Base-by-base conservation (phyloP, 78 protist genomes). In the Dictyostelium capitatum region DNA sequence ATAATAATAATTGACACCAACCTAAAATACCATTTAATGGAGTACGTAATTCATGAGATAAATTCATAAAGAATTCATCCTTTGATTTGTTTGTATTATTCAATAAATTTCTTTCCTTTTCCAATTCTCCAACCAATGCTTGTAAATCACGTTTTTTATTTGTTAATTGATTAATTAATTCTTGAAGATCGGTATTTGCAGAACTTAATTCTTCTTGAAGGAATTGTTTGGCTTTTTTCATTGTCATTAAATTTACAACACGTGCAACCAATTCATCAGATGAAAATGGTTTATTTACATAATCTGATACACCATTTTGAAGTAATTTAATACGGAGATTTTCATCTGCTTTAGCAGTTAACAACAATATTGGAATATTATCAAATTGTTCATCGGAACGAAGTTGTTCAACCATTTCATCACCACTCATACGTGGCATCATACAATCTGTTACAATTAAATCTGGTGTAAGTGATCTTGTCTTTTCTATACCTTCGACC, bases 311-410 rank as follows among this genome's bases (percentile, higher is more conserved):
- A 67, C 96, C 96, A 54, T 78, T 72, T 46, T 17, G 65, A 8
- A 93, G 56, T 19, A 89, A 70, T 51, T 70, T 72, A 25, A 93
- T 70, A n/a, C 80, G 37, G 14, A 83, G 28, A 30, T 83, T 83
- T n/a, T 93, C 96, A 28, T 89, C 96, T 3, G 96, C 96, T 28
- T 89, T 80, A 2, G 96, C 96, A n/a, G 92, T 83, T 51, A 93
- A 74, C 23, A 93, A 47, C 7, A 93, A 37, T 43, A 93, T 77
- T 0, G 96, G 91, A 23, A 83, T 82, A 48, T 62, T 46, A 70
- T 74, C 87, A 20, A 41, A 78, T 41, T 82, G 53, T 46, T 81
- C 89, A 47, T 82, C 30, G 4, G 70, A 15, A 37, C 96, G 51
- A n/a, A 93, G 62, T 28, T 51, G 51, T 32, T 69, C 77, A 12